Conservation (phyloP, 768 basidiomycete species). For the Lactarius deliciosus region DNA sequence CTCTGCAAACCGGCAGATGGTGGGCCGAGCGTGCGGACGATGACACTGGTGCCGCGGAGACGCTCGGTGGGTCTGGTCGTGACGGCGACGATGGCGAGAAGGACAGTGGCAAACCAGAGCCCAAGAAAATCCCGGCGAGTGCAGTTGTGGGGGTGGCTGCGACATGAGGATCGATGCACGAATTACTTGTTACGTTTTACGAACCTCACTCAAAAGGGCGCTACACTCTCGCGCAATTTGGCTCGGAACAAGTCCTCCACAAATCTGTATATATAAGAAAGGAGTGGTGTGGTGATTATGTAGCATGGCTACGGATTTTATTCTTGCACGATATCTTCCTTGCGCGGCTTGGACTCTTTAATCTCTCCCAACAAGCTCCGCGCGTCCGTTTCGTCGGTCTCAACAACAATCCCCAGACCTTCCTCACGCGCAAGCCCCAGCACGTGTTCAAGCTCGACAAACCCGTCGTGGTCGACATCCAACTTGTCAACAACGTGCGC, state of each 20-base stretch:
- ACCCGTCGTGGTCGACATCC: constrained; percentile 95
- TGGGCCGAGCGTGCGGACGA: constrained; percentile 78
- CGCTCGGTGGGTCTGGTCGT: constrained; percentile 27
- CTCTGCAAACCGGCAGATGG: constrained; percentile 78
- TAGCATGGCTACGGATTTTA: constrained; percentile 23
- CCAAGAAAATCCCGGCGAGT: background rate
- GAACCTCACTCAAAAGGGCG: background rate
- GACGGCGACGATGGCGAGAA: constrained; percentile 2
- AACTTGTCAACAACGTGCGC: constrained; percentile 87
- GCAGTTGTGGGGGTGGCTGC: background rate
- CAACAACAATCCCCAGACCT: constrained; percentile 73
- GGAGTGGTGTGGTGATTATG: constrained; percentile 15
- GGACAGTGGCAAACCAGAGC: constrained; percentile 5
- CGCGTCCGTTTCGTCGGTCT: constrained; percentile 82
- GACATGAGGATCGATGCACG: background rate
- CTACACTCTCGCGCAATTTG: background rate
- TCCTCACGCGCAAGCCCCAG: constrained; percentile 85
- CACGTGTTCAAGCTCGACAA: constrained; percentile 93
- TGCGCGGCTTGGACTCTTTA: constrained; percentile 73
- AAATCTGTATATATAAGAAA: constrained; percentile 9
- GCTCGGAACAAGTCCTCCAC: background rate
- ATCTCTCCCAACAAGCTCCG: constrained; percentile 82
- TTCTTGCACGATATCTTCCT: constrained; percentile 94
- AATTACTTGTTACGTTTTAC: constrained; percentile 5
- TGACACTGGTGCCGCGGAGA: constrained; percentile 44